phyloP scores from a whole-genome alignment of 768 basidiomycete genomes.

The Mycena amicta region DNA sequence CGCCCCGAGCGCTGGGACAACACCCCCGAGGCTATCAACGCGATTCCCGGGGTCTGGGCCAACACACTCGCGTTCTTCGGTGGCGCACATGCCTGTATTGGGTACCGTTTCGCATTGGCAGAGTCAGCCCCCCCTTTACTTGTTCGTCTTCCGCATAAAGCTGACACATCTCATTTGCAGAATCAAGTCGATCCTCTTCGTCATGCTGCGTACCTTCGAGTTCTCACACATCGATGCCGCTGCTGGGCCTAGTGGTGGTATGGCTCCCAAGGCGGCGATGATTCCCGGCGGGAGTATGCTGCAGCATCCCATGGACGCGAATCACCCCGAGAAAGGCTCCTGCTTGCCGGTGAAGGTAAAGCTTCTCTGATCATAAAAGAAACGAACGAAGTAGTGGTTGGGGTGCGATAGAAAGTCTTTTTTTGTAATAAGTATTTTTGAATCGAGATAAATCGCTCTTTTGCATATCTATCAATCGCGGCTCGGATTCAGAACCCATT shows the following conservation, averaged over 20 bases:
- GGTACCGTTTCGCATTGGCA: slow-evolving; percentile 43
- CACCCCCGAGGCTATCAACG: slow-evolving; percentile 28
- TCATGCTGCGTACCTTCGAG: slow-evolving; percentile 32
- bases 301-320: neutral
- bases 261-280: neutral
- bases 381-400: no score
- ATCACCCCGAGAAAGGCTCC: neutral
- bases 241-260: neutral
- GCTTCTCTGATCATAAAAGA: neutral
- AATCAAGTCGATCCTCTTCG: slow-evolving; percentile 34
- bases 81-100: slow-evolving; percentile 47
- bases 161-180: slow-evolving; percentile 9
- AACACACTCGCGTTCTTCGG: slow-evolving; percentile 44
- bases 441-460: no score
- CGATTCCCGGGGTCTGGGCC: slow-evolving; percentile 42
- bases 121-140: slow-evolving; percentile 33
- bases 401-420: no score
- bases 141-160: neutral
- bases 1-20: slow-evolving; percentile 47
- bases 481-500: no score
- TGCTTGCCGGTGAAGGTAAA: neutral
- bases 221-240: slow-evolving; percentile 28
- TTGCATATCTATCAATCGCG: no score
- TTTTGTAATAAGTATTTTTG: no score
- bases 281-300: neutral